Conservation (phyloP, 345 rosid genomes). For the Moricandia moricandioides region DNA sequence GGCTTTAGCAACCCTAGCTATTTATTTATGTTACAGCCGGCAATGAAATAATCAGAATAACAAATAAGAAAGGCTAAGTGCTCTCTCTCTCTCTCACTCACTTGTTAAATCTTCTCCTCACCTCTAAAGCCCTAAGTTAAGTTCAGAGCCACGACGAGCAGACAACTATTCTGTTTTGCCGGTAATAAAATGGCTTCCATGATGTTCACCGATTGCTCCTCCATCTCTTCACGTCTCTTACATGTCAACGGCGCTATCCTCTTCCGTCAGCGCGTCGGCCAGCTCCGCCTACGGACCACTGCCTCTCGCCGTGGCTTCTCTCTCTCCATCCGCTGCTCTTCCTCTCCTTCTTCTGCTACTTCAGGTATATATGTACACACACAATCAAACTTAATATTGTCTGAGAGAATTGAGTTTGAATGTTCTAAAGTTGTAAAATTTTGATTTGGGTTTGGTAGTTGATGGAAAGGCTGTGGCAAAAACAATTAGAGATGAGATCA, state of each 20-base stretch:
- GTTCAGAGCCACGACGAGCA: constrained; percentile 28
- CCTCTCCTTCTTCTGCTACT: constrained; percentile 7
- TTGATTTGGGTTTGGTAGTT: constrained; percentile 11
- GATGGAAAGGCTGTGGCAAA: background rate
- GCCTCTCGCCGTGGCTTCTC: constrained; percentile 18
- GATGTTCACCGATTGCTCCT: constrained; percentile 44
- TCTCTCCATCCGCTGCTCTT: constrained; percentile 28
- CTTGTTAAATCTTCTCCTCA: background rate
- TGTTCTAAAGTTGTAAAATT: background rate
- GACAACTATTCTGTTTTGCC: background rate
- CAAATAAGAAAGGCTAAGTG: background rate
- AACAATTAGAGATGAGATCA: background rate
- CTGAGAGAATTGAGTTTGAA: background rate
- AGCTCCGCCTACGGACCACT: constrained; percentile 30
- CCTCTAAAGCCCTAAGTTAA: background rate
- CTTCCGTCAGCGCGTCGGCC: constrained; percentile 33
- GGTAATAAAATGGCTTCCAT: constrained; percentile 38
- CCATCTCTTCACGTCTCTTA: constrained; percentile 44
- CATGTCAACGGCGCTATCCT: constrained; percentile 32
- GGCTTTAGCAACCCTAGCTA: background rate
- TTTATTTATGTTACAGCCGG: background rate
- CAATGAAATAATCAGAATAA: background rate
- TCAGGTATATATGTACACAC: background rate
- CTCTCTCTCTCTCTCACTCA: background rate
- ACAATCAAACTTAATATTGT: background rate